Evolutionary conservation across 1,284 basidiomycete species (phyloP).

Genomic region (Porogramme epimiltina): DNA sequence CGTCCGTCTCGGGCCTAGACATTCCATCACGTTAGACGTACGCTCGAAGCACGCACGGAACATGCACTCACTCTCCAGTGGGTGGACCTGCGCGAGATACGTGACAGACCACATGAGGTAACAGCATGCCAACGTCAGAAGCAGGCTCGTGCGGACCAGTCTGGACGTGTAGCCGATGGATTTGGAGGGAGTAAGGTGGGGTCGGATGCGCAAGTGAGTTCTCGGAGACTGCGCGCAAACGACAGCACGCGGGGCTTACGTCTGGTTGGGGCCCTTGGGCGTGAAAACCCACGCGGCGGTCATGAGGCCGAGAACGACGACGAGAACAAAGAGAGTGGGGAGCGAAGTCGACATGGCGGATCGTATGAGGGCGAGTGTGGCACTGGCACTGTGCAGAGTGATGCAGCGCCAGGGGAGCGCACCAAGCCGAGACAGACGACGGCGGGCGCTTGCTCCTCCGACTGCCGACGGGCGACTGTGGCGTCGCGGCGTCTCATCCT

Average conservation of each 20-base stretch:
- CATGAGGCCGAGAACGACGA: conserved; percentile 65
- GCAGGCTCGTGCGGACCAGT: conserved; percentile 75
- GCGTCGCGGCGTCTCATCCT: too few species aligned
- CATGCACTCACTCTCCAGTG: conserved; percentile 71
- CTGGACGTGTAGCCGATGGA: too few species aligned
- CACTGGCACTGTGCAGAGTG: background rate
- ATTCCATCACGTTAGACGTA: background rate
- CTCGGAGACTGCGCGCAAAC: background rate
- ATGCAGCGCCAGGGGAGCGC: background rate
- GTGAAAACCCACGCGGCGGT: conserved; percentile 61
- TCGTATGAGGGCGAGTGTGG: conserved; percentile 4
- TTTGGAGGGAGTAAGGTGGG: too few species aligned
- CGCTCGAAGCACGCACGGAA: background rate
- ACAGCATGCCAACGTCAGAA: conserved; percentile 79
- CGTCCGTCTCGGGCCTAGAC: conserved; percentile 27
- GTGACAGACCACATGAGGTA: conserved; percentile 96
- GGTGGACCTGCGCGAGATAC: conserved; percentile 89
- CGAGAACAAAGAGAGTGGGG: conserved; percentile 44
- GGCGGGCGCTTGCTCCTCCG: background rate
- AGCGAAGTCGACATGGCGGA: conserved; percentile 39
- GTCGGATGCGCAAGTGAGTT: background rate
- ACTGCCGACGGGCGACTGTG: too few species aligned
- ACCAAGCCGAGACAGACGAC: background rate
- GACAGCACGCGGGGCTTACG: conserved; percentile 52
- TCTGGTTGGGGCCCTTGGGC: conserved; percentile 87